Percentiles rank a stretch among this genome's conserved stretches.
Conservation (phyloP, 2,329 filamentous ascomycete genomes). For the Botrytis cinerea region DNA sequence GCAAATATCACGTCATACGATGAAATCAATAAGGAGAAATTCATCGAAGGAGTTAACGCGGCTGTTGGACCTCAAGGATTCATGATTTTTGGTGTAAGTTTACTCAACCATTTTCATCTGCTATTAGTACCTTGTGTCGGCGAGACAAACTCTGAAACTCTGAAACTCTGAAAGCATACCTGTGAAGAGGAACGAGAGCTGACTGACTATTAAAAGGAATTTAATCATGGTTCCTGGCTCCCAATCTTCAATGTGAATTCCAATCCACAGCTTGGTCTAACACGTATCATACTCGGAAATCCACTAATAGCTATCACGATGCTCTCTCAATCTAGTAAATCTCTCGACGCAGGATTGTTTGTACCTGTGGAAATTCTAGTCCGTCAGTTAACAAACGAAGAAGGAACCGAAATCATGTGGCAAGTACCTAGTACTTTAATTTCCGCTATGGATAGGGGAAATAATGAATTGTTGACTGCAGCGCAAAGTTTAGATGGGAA, state of each 20-base stretch:
- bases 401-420: constrained; percentile 31
- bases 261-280: constrained; percentile 25
- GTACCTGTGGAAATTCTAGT: constrained; percentile 35
- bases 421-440: constrained; percentile 32
- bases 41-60: constrained; percentile 18
- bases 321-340: constrained; percentile 29
- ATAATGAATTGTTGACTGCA: constrained; percentile 26
- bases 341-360: constrained; percentile 27
- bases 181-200: background rate
- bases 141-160: too few relatives aligned
- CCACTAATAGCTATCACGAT: constrained; percentile 36
- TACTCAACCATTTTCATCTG: background rate
- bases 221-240: constrained; percentile 33
- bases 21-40: constrained; percentile 23
- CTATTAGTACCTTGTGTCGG: background rate
- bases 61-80: constrained; percentile 32
- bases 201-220: constrained; percentile 27
- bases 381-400: constrained; percentile 24
- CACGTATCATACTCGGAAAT: constrained; percentile 35
- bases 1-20: constrained; percentile 23
- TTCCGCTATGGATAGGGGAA: constrained; percentile 21
- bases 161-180: background rate
- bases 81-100: constrained; percentile 32
- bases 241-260: constrained; percentile 29
- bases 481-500: constrained; percentile 29